Base-by-base conservation (phyloP, 2,329 filamentous ascomycete genomes). In the Teratosphaeria viscida region DNA sequence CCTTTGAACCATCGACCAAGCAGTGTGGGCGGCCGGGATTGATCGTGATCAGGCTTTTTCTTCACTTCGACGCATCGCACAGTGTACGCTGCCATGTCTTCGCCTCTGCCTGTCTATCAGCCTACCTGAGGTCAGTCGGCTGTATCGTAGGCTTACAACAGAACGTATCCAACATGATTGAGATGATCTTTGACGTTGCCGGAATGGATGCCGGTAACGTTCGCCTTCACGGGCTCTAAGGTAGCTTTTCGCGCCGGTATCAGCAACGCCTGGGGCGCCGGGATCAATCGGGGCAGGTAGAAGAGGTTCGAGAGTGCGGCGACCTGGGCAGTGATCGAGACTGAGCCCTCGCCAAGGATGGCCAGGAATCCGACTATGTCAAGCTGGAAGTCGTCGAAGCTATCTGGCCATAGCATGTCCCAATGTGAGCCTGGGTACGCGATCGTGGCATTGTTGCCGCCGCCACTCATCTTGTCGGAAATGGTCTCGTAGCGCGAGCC, bases 291-390 rank as follows among this genome's bases (percentile, higher is more conserved):
- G 39, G 79, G 79, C 6, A 81, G 68, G 62, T 76, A 79, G 63
- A 78, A 77, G 66, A 79, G 76, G 66, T 68, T 72, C 11, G 78
- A 80, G 5, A 81, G 71, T 0, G 78, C 78, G 5, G 77, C 75
- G 26, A 81, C 77, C 66, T 80, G 77, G 19, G 78, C 77, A 63
- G 79, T 80, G 52, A 77, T 75, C 6, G 77, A 70, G 26, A 81
- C 74, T 55, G 75, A 78, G 70, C 78, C 77, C 68, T 81, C 79
- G 54, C 79, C 79, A 32, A 81, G 69, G 62, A 81, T 78, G 60
- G 79, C 79, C n/a, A 81, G 76, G 66, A 81, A 81, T 67, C 79
- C 79, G 60, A 82, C 79, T 55, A 82, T 81, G 65, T 82, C 79
- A 55, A 82, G 75, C 64, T 81, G 78, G 56, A 81, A 73, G 56